Base-by-base conservation (phyloP, 2,329 filamentous ascomycete species). In the Fusarium devonianum region DNA sequence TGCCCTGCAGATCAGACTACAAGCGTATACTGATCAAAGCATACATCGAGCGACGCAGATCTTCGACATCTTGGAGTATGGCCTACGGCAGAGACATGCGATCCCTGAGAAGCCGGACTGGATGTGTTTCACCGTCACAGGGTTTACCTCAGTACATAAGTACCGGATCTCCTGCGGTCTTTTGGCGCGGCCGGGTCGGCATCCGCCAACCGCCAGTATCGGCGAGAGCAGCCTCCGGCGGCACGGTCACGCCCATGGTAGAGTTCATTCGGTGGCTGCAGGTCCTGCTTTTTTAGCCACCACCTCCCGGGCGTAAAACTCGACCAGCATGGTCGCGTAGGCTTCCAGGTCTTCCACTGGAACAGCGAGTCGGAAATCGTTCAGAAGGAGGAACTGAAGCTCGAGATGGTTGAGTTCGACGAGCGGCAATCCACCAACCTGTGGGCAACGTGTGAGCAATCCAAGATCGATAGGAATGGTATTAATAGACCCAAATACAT, bases 311-410 rank as follows among this genome's bases (percentile, higher is more conserved):
- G 92, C 93, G 67, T 97, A 99, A 67, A 97, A 99, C 67, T 97
- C 93, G 12, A 99, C 94, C 10, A 99, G 79, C 93, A 97, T 97
- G 1, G 94, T 99, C 5, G 92, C 94, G 65, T 99, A 99, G 1
- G 92, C 91, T 72, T 99, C 94, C 50, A 99, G 83, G 66, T 97
- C 93, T 74, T 97, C 94, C 11, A 97, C 88, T 0, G 93, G 89
- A 8, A 99, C 88, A 2, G 91, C 90, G 12, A 99, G 85, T 50
- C 93, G 86, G 71, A 99, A 99, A 70, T 97, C 94, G 73, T 99
- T 99, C 21, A 99, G 80, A 2, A 97, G 80, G 5, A 99, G 80
- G 68, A 99, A 99, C 73, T 99, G 94, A 3, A 97, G 82, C 72
- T 99, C 94, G 28, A 99, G 81, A 67, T 97, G 93, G 68, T 99